Evolutionary conservation across 805 yeast species (phyloP).

Genomic region (Yamadazyma scolyti): DNA sequence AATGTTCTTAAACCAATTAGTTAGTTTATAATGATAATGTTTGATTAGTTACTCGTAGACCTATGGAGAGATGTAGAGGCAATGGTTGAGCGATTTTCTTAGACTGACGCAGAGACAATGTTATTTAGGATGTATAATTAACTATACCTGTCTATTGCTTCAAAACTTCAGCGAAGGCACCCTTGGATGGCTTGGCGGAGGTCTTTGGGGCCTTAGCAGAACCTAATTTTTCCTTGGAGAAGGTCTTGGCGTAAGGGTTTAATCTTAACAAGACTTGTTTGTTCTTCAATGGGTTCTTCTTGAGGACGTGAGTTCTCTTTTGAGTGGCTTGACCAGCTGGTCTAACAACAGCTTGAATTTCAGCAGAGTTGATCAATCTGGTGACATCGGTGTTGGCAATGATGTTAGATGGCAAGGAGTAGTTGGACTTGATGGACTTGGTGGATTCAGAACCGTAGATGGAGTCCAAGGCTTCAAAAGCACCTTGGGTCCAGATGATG

Average conservation of each 20-base stretch:
- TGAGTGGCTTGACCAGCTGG: conserved; percentile 93
- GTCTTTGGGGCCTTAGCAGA: conserved; percentile 69
- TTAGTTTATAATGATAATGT: neutral
- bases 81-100: no score
- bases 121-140: conserved; percentile 4
- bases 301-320: conserved; percentile 91
- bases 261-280: conserved; percentile 96
- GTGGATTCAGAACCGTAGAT: conserved; percentile 94
- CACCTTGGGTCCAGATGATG: conserved; percentile 99
- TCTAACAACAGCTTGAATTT: conserved; percentile 95
- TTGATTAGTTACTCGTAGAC: neutral
- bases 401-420: conserved; percentile 92
- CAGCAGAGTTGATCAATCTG: conserved; percentile 98
- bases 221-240: conserved; percentile 87
- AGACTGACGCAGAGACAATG: no score
- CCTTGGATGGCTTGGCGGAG: conserved; percentile 65
- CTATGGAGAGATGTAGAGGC: no score
- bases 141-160: conserved; percentile 35
- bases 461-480: conserved; percentile 93
- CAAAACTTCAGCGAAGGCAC: conserved; percentile 64
- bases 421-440: conserved; percentile 80
- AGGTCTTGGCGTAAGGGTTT: conserved; percentile 99
- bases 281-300: conserved; percentile 98
- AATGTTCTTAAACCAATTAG: conserved; percentile 40
- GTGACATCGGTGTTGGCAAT: conserved; percentile 93